These are phyloP conservation scores for Crassisporium funariophilum DNA, from an alignment of 768 basidiomycete species.

Conservation along the genomic window DNA sequence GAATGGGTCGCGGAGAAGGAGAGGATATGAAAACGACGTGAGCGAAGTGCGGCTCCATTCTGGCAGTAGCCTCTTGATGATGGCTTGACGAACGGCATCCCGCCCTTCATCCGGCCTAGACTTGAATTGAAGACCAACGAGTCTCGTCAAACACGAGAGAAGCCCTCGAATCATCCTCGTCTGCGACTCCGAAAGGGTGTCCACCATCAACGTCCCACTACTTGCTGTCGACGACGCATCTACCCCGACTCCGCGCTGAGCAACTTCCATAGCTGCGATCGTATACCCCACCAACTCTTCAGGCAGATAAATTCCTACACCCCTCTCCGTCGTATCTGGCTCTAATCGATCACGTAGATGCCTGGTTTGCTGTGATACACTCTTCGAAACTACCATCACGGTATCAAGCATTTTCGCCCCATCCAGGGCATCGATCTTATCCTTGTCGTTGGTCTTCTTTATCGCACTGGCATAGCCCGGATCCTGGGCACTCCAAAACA, in stretches of 20 bases:
- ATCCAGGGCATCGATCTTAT: slow-evolving; percentile 56
- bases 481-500: slow-evolving; percentile 87
- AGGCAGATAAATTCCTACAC: slow-evolving; percentile 86
- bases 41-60: slow-evolving; percentile 90
- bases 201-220: slow-evolving; percentile 51
- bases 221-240: slow-evolving; percentile 25
- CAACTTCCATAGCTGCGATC: slow-evolving; percentile 76
- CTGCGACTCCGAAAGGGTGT: slow-evolving; percentile 78
- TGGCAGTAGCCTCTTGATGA: slow-evolving; percentile 86
- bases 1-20: slow-evolving; percentile 89
- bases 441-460: slow-evolving; percentile 51
- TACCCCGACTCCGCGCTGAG: slow-evolving; percentile 66
- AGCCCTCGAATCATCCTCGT: slow-evolving; percentile 77
- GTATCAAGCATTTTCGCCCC: slow-evolving; percentile 85
- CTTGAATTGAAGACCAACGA: slow-evolving; percentile 71
- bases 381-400: slow-evolving; percentile 74
- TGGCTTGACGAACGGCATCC: slow-evolving; percentile 77
- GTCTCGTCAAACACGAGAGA: slow-evolving; percentile 64
- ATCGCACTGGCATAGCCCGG: slow-evolving; percentile 61
- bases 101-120: slow-evolving; percentile 72
- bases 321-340: slow-evolving; percentile 72
- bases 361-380: slow-evolving; percentile 81
- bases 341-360: slow-evolving; percentile 79
- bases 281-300: slow-evolving; percentile 93
- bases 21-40: slow-evolving; percentile 80